Conservation (phyloP, 2,329 filamentous ascomycete genomes). For the Fusarium musae region DNA sequence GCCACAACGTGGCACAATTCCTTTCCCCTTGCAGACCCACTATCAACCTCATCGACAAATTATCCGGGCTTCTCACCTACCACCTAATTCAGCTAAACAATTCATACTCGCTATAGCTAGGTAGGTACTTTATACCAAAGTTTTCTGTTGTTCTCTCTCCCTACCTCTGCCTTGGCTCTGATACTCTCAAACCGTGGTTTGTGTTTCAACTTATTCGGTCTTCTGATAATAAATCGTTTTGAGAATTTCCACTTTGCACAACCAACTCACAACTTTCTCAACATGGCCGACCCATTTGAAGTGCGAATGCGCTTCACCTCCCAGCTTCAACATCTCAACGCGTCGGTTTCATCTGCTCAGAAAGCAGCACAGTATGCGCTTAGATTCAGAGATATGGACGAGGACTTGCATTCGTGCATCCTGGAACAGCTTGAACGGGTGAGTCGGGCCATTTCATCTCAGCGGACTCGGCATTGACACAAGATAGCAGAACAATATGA, state of each 20-base stretch:
- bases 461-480: constrained; percentile 11
- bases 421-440: constrained; percentile 92
- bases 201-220: constrained; percentile 17
- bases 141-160: constrained; percentile 12
- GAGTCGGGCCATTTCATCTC: constrained; percentile 8
- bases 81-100: constrained; percentile 25
- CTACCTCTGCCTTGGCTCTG: constrained; percentile 23
- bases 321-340: constrained; percentile 90
- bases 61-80: constrained; percentile 11
- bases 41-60: constrained; percentile 35
- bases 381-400: constrained; percentile 92
- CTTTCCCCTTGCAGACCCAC: constrained; percentile 24
- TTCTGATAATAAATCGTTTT: constrained; percentile 10
- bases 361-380: constrained; percentile 96
- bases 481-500: constrained; percentile 83
- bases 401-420: constrained; percentile 97
- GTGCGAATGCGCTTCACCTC: constrained; percentile 96
- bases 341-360: constrained; percentile 86
- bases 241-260: not conserved
- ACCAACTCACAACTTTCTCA: constrained; percentile 21
- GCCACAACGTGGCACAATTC: constrained; percentile 32
- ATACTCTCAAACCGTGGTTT: constrained; percentile 28
- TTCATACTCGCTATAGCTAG: not conserved
- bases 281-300: constrained; percentile 88
- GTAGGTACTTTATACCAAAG: not conserved